Base-by-base conservation (phyloP, 768 basidiomycete species). In the Tylopilus plumbeoviolaceoides region DNA sequence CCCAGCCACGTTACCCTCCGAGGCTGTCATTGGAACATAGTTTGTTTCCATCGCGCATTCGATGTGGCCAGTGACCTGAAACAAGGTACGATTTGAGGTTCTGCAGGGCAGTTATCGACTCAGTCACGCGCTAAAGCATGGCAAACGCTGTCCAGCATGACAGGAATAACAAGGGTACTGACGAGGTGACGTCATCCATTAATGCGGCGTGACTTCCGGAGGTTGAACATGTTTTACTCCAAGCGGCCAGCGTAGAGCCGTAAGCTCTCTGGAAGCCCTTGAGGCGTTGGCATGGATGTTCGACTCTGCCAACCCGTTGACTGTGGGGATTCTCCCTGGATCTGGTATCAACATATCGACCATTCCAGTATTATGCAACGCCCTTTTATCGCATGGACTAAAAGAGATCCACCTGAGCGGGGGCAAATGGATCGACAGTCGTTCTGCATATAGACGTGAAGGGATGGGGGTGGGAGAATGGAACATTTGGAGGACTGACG, bases 381-480 rank as follows among this genome's bases (percentile, higher is more conserved):
- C 69, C 18, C 71, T 91, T 35, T 59, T 82, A 21, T 79, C 82
- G 0, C 69, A 76, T 23, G 85, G 85, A 7, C 64, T 89, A 21
- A 70, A 69, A 21, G 89, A 91, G 65, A 72, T 92, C 1, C 90
- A 92, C 63, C 63, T 91, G 53, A 91, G 89, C 57, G 90, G 81
- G 0, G 89, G 86, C 2, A 61, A 64, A 30, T 91, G 86, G 86
- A 46, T 76, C 0, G 74, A 79, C 7, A 72, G 85, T 41, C 65
- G 58, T 44, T 85, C 84, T 77, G 14, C 55, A 11, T 77, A 76
- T 64, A 74, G 78, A 57, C 76, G 70, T 11, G 72, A 75, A 10
- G 80, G 78, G 0, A 83, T 91, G 81, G 83, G 82, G 0, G 89
- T 91, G 85, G 85, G 73, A 1, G 86, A 84, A 54, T 90, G 89